These are phyloP conservation scores for Lentinula sp. DNA, from an alignment of 768 basidiomycete species.

Conservation along the genomic window DNA sequence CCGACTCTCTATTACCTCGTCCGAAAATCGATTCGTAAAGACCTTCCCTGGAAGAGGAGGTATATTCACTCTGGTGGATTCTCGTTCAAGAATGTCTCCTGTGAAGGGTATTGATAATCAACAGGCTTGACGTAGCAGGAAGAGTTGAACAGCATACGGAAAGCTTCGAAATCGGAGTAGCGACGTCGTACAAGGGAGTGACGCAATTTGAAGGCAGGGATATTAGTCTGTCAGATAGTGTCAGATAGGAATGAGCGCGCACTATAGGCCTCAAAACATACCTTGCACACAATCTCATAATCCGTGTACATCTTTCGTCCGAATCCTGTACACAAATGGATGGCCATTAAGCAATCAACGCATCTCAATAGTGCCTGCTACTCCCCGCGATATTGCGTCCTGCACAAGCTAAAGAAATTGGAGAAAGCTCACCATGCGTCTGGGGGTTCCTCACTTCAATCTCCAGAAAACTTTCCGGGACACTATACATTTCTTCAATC, in stretches of 20 bases:
- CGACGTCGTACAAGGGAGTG: conserved; percentile 84
- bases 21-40: conserved; percentile 96
- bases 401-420: neutral
- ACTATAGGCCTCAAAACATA: conserved; percentile 23
- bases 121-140: neutral
- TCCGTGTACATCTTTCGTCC: conserved; percentile 99
- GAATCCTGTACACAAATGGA: conserved; percentile 50
- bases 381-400: neutral
- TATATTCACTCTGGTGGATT: conserved; percentile 96
- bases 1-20: conserved; percentile 91
- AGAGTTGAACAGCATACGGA: conserved; percentile 37
- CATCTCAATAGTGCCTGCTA: neutral
- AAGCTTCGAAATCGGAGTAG: conserved; percentile 93
- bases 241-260: neutral
- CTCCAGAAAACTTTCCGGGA: conserved; percentile 95
- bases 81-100: conserved; percentile 88
- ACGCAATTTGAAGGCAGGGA: conserved; percentile 97
- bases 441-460: conserved; percentile 97
- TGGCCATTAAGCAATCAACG: neutral
- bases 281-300: conserved; percentile 98
- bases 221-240: conserved; percentile 76
- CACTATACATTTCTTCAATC: conserved; percentile 98
- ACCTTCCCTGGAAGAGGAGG: conserved; percentile 96
- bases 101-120: neutral
- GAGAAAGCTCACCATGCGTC: conserved; percentile 71